A percentile compares a stretch with the other conserved stretches of the same genome.
Conservation (phyloP, 805 yeast species). For the Candida maris region DNA sequence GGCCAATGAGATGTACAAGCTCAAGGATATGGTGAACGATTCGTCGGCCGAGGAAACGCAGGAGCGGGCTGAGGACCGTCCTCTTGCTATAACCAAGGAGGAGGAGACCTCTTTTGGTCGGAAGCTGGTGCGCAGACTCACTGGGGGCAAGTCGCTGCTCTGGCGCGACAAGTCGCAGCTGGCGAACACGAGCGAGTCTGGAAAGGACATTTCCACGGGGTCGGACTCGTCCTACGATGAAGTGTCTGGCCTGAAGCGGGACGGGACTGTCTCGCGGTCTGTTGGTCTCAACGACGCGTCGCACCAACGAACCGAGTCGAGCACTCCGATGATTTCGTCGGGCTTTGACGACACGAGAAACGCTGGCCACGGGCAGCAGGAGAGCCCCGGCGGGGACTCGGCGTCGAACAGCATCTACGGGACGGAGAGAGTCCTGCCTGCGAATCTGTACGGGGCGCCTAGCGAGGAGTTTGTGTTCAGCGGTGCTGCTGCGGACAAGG, state of each 20-base stretch:
- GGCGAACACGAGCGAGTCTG: slow-evolving; percentile 5
- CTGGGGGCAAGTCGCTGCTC: slow-evolving; percentile 39
- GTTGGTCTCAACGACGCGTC: neutral
- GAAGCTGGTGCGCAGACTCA: slow-evolving; percentile 40
- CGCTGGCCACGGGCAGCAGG: slow-evolving; percentile 8
- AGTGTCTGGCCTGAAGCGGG: slow-evolving; percentile 1
- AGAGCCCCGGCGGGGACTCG: slow-evolving; percentile 9
- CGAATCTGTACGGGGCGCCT: slow-evolving; percentile 11
- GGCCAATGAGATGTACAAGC: slow-evolving; percentile 61
- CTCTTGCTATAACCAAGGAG: slow-evolving; percentile 32
- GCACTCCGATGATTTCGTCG: slow-evolving; percentile 16
- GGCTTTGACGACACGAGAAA: slow-evolving; percentile 5
- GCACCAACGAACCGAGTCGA: slow-evolving; percentile 19
- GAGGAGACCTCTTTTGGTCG: slow-evolving; percentile 37
- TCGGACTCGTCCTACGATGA: slow-evolving; percentile 4
- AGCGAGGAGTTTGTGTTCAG: slow-evolving; percentile 5
- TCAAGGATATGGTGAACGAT: slow-evolving; percentile 35
- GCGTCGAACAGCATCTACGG: slow-evolving; percentile 11
- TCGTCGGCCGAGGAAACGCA: slow-evolving; percentile 16
- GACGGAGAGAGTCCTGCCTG: slow-evolving; percentile 7
- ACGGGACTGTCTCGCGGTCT: slow-evolving; percentile 4
- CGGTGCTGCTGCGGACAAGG: neutral
- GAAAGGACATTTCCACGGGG: slow-evolving; percentile 3
- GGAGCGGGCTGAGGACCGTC: slow-evolving; percentile 23
- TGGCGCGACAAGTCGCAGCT: slow-evolving; percentile 20